These are phyloP conservation scores for Parastagonospora nodorum DNA, from an alignment of 2,329 filamentous ascomycete species.

Conservation along the genomic window DNA sequence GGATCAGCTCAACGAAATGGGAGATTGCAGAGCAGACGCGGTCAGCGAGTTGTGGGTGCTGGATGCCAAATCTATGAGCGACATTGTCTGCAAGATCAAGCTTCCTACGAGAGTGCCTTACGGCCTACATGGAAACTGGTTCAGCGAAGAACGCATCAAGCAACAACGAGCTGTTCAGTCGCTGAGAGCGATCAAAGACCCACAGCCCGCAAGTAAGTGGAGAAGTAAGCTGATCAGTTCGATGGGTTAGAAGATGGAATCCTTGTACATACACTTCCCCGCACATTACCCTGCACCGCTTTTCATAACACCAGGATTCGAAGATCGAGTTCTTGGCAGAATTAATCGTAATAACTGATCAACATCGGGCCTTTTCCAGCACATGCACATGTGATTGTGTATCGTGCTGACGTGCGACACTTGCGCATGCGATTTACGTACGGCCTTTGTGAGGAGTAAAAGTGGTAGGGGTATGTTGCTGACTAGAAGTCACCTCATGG, in stretches of 20 bases:
- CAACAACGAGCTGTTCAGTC: conserved; percentile 33
- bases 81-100: conserved; percentile 62
- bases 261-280: too few relatives aligned
- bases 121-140: conserved; percentile 59
- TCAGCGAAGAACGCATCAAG: conserved; percentile 41
- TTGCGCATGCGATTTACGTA: too few relatives aligned
- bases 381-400: too few relatives aligned
- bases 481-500: too few relatives aligned
- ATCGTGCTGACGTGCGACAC: too few relatives aligned
- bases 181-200: conserved; percentile 23
- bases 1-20: conserved; percentile 61
- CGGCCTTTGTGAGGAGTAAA: too few relatives aligned
- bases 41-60: conserved; percentile 71
- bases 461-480: too few relatives aligned
- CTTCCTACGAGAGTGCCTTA: conserved; percentile 73
- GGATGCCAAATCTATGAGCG: conserved; percentile 65
- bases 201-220: conserved; percentile 4
- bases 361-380: too few relatives aligned
- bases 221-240: conserved; percentile 14
- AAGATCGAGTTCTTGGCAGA: too few relatives aligned
- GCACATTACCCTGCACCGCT: too few relatives aligned
- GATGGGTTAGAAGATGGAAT: conserved; percentile 12
- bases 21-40: conserved; percentile 48
- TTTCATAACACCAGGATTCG: too few relatives aligned
- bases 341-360: too few relatives aligned